Percentiles rank a stretch among this genome's conserved stretches.
These are phyloP conservation scores for Chrysoporthe deuterocubensis DNA, from an alignment of 2,329 filamentous ascomycete species.

Conservation along the genomic window DNA sequence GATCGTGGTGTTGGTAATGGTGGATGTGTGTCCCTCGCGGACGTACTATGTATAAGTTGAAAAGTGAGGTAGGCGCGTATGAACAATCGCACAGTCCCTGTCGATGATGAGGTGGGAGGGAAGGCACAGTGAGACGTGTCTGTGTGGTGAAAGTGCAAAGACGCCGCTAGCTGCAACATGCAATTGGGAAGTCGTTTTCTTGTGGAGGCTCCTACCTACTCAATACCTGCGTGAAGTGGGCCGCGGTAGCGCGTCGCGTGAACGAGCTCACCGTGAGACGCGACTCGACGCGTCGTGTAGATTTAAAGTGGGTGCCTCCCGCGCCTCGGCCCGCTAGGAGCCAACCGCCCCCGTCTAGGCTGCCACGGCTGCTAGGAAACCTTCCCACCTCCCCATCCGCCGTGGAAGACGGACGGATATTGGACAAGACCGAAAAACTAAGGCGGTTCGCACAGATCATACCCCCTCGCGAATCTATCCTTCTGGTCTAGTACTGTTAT, in stretches of 20 bases:
- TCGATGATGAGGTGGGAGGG: constrained; percentile 5
- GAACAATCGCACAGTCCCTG: not conserved
- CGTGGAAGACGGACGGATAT: no score
- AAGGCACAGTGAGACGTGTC: constrained; percentile 9
- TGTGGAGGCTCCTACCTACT: not conserved
- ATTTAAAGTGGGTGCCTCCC: not conserved
- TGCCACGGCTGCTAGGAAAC: not conserved
- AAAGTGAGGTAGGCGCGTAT: constrained; percentile 1
- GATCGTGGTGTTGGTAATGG: not conserved
- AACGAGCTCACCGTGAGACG: constrained; percentile 9
- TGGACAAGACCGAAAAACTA: no score
- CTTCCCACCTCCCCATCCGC: no score
- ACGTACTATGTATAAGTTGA: not conserved
- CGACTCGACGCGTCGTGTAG: constrained; percentile 8
- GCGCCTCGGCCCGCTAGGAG: not conserved
- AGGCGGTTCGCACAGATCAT: no score
- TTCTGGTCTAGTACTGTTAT: not conserved
- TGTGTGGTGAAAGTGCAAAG: not conserved
- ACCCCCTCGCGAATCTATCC: not conserved
- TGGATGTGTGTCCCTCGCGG: not conserved
- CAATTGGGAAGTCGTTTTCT: not conserved
- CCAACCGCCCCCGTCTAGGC: not conserved
- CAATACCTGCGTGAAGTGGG: not conserved
- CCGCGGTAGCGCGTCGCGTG: not conserved
- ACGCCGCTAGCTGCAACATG: not conserved